Evolutionary conservation across 2,329 filamentous ascomycete genomes (phyloP).

Genomic region (Periconia sp.): DNA sequence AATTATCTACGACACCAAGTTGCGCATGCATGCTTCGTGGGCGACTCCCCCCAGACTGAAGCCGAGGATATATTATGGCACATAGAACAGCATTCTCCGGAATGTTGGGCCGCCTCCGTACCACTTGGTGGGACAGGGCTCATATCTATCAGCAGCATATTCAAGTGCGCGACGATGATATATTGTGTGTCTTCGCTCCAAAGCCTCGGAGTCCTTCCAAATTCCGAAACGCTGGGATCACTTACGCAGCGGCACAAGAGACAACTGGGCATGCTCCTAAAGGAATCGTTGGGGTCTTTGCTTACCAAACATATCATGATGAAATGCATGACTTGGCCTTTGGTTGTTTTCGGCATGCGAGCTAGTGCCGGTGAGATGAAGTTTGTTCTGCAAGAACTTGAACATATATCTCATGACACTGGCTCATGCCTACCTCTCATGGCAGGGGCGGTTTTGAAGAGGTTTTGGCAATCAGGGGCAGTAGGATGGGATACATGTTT

Average conservation of each 20-base stretch:
- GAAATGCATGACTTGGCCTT: conserved; percentile 1
- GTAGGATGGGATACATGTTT: conserved; percentile 1
- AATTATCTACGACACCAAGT: not conserved
- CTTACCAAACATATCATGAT: not conserved
- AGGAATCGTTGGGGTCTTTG: not conserved
- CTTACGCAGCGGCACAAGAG: not conserved
- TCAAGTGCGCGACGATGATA: not conserved
- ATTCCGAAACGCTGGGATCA: conserved; percentile 1
- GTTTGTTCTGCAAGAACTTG: not conserved
- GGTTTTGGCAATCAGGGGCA: conserved; percentile 1
- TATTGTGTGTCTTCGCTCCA: conserved; percentile 1
- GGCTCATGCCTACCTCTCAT: not conserved
- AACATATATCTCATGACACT: not conserved
- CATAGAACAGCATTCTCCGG: not conserved
- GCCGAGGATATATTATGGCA: conserved; percentile 1
- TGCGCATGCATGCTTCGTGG: not conserved
- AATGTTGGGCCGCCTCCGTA: not conserved
- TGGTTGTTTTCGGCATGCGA: conserved; percentile 1
- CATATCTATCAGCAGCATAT: not conserved
- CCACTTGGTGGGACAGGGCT: not conserved
- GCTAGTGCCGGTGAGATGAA: not conserved
- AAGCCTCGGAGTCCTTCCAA: conserved; percentile 1
- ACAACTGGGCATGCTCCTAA: conserved; percentile 1
- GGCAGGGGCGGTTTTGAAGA: not conserved
- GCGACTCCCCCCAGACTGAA: conserved; percentile 1